Base-by-base conservation (phyloP, 169 alveolate genomes). In the Perkinsus olseni region DNA sequence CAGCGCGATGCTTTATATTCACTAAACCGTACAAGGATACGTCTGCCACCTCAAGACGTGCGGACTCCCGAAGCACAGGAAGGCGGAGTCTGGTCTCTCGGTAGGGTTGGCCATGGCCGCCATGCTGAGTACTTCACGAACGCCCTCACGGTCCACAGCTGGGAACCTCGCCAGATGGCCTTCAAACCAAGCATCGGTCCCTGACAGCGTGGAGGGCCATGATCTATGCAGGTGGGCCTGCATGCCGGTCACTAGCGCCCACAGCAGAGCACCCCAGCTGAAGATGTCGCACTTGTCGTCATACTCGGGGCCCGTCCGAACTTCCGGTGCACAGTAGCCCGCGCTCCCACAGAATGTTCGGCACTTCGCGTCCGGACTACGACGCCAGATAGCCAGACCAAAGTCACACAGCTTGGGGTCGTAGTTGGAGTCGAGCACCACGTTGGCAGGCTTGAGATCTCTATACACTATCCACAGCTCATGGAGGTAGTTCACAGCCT, bases 401-500 rank as follows among this genome's bases (percentile, higher is more conserved):
- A 91, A 91, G 34, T 91, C 93, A 13, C 48, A 48, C 39, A 91
- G 39, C 74, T 91, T 91, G 17, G 93, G 82, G n/a, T 48, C 39
- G 74, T 48, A 48, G 28, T 39, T n/a, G 38, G 17, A 48, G 0
- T 39, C 38, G 31, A 91, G 93, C 74, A 91, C 40, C 74, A 91
- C 74, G n/a, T 91, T 91, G 28, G 48, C 93, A 74, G 93, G 93
- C 93, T 91, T 91, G 39, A 91, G n/a, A 74, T 91, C 93, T 31
- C 93, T 3, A 45, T 91, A 51, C n/a, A 91, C 50, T 17, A 91
- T 91, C n/a, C 62, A 31, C 74, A 24, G 38, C 74, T 91, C 40
- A 51, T 91, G 93, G 51, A 91, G n/a, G 74, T 91, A 91, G 82
- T 45, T 36, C 38, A 91, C 36, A 37, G 93, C 93, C 24, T 38